Conservation (phyloP, 2,329 filamentous ascomycete species). For the Chaetothyriales sp. region DNA sequence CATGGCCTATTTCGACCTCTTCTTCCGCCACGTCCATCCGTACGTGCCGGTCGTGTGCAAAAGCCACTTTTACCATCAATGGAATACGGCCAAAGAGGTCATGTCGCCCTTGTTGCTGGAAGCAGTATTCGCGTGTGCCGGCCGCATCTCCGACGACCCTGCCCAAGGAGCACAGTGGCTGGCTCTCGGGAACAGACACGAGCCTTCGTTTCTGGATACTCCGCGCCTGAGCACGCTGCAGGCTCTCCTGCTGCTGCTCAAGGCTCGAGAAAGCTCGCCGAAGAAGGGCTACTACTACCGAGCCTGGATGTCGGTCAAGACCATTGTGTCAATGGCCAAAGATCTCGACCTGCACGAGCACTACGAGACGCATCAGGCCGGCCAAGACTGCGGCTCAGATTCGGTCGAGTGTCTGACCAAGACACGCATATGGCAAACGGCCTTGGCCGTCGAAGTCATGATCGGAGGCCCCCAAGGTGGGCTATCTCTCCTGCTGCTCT, state of each 20-base stretch:
- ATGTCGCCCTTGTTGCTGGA: constrained; percentile 84
- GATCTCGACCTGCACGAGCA: constrained; percentile 85
- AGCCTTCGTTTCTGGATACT: constrained; percentile 85
- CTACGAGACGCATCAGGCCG: constrained; percentile 60
- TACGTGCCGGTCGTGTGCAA: constrained; percentile 86
- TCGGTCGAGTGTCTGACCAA: constrained; percentile 68
- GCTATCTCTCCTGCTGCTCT: constrained; percentile 7
- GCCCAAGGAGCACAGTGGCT: constrained; percentile 85
- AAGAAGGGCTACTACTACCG: constrained; percentile 93
- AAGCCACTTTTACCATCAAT: constrained; percentile 71
- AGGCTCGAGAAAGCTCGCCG: constrained; percentile 80
- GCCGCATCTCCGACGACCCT: constrained; percentile 68
- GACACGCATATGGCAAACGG: constrained; percentile 77
- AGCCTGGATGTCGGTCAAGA: constrained; percentile 92
- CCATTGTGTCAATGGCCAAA: constrained; percentile 83
- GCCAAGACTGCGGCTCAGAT: constrained; percentile 54
- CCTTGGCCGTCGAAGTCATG: constrained; percentile 80
- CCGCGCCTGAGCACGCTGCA: constrained; percentile 84
- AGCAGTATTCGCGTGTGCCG: constrained; percentile 80
- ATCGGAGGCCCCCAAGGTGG: constrained; percentile 83
- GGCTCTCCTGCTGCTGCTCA: constrained; percentile 72
- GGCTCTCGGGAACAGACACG: constrained; percentile 73
- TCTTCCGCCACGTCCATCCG: constrained; percentile 79
- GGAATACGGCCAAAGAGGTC: constrained; percentile 65
- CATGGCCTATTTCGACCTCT: constrained; percentile 76